Conservation (phyloP, 352 stramenopile species). For the Phytophthora pseudosyringae region DNA sequence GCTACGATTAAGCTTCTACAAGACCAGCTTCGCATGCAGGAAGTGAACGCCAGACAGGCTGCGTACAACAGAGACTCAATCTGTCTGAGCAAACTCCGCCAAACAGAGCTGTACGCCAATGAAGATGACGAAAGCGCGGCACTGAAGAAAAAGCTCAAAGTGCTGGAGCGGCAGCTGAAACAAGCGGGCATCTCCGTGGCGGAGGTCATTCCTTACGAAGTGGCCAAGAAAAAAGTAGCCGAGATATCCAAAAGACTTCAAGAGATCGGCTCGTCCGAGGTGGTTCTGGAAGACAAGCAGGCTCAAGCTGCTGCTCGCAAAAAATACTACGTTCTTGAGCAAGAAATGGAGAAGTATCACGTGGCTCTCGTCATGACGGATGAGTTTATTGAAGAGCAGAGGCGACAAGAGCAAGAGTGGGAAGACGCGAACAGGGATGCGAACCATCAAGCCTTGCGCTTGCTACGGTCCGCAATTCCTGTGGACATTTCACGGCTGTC, state of each 20-base stretch:
- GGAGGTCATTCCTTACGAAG: conserved; percentile 90
- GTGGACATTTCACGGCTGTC: conserved; percentile 83
- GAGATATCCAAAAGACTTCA: conserved; percentile 84
- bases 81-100: conserved; percentile 54
- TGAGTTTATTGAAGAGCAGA: conserved; percentile 89
- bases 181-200: conserved; percentile 83
- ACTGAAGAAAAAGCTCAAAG: conserved; percentile 68
- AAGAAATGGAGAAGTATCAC: conserved; percentile 93
- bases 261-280: conserved; percentile 83
- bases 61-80: conserved; percentile 63
- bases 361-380: conserved; percentile 90
- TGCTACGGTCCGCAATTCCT: conserved; percentile 78
- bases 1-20: conserved; percentile 63
- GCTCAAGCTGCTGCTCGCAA: conserved; percentile 60
- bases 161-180: conserved; percentile 78
- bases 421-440: conserved; percentile 56
- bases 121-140: conserved; percentile 56
- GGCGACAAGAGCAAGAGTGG: conserved; percentile 70
- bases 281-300: conserved; percentile 55
- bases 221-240: conserved; percentile 77
- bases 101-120: conserved; percentile 43
- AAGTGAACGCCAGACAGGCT: conserved; percentile 57
- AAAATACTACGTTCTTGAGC: conserved; percentile 90
- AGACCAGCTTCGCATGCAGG: conserved; percentile 62
- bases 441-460: conserved; percentile 63